Base-by-base conservation (phyloP, 1,284 basidiomycete genomes). In the Takashimella koratensis region DNA sequence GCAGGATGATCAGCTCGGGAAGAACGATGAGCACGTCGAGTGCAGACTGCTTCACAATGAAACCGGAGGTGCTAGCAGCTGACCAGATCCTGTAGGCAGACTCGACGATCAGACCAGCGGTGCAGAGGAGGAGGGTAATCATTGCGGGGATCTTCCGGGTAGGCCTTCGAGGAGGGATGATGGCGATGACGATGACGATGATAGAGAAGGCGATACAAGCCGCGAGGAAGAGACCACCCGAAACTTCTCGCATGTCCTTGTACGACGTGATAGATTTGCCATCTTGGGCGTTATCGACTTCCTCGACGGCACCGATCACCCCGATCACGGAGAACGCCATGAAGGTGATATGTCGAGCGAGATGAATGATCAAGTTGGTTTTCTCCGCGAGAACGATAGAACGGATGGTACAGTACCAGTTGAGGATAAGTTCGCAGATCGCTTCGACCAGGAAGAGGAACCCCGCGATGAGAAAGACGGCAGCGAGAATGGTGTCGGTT, bases 271-370 rank as follows among this genome's bases (percentile, higher is more conserved):
- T 52, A 24, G n/a, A 19, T 16, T 5, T 13, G 27, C 39, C 43
- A 22, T 42, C 41, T 24, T 49, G 22, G 16, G 52, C 21, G 4
- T 44, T 13, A 36, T 16, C 30, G 44, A 57, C 49, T 41, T 53
- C 51, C 22, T 52, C 45, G 6, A 57, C 48, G 23, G 55, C 55
- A n/a, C 55, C 51, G 20, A 51, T 23, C 23, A 57, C 43, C 3
- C 55, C 55, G 22, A 57, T 27, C 11, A 47, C 23, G 11, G 51
- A 53, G 25, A 57, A 44, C 49, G 20, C 27, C 5, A 26, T 24
- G 4, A 57, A 10, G 4, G 44, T 13, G 12, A 19, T 25, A 45
- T 53, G 55, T 10, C 36, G 55, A n/a, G 30, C 20, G 3, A 19
- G 8, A 8, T 36, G 30, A 36, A 8, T 16, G 30, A 36, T 8